Base-by-base conservation (phyloP, 2,329 filamentous ascomycete species). In the Rhexocercosporidium sp. region DNA sequence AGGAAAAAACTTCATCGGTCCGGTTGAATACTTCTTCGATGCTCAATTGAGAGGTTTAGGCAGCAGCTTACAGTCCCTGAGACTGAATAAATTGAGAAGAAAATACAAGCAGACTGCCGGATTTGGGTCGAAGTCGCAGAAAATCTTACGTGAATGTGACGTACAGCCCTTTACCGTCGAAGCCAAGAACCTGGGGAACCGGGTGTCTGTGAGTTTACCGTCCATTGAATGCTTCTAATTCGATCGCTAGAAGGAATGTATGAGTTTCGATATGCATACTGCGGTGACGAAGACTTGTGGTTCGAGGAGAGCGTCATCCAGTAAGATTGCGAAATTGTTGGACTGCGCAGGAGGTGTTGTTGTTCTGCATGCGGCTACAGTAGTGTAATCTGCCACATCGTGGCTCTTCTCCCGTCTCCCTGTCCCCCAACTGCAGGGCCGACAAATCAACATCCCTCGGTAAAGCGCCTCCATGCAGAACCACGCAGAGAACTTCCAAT, bases 271-370 rank as follows among this genome's bases (percentile, higher is more conserved):
- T 44, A 25, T 64, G 65, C 64, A 67, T 66, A 56, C 61, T 64
- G 34, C 67, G 66, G 65, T 68, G 65, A 37, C 57, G 14, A 29
- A 51, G 44, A 31, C 29, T 11, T 49, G 12, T 61, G 59, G 59
- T 27, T 47, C 39, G 62, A 56, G 34, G 22, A 60, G 31, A 16
- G 9, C 9, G 41, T 27, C 31, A 47, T 61, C 65, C 54, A 69
- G 65, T 65, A 39, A 62, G 31, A 34, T 27, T 54, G 49, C 59
- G 59, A 68, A 41, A 63, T 16, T 56, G 18, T 51, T 22, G 18
- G 18, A n/a, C n/a, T n/a, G n/a, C n/a, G n/a, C n/a, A 16, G 18
- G 60, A 59, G 68, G 51, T 68, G 69, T 70, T 68, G 68, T 70
- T 37, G 59, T 68, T 65, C 57, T 64, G 20, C 56, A 68, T 60